Evolutionary conservation across 805 yeast genomes (phyloP), one percentile per base, ranked within the genome.

Genomic region (Clavispora fructus): DNA sequence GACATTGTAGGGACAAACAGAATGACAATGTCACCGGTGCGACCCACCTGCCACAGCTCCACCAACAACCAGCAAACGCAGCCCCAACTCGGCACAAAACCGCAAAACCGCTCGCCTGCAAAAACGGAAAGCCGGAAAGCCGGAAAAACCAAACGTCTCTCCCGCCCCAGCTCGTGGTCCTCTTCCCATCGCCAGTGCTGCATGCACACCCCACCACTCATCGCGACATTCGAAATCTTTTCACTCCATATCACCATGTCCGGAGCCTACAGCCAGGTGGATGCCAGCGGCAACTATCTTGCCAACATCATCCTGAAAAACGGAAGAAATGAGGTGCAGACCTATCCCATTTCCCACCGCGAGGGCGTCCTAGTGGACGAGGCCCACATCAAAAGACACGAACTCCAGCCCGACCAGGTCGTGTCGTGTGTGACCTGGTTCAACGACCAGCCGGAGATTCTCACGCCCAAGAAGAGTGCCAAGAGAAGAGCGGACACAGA

Each of bases 271-370:
- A 54, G 51, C 37, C 40, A 39, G 41, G 62, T 69, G 35, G 73
- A 69, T 45, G 47, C 58, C 30, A 49, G 61, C 9, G 65, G 67
- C 23, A 41, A 58, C 7, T 67, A 57, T 47, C 61, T 61, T 45
- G 75, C 78, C 40, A 65, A 67, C 41, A 55, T 69, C 14, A 63
- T 71, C 6, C 65, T 74, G 28, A 73, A 75, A 41, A 66, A 66
- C 14, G 77, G 78, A 33, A 62, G 74, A 45, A 73, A 67, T 43
- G 79, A 77, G 58, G 65, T 78, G 16, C 76, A 68, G 53, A 65
- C 77, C 45, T 71, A 52, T 54, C 71, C 55, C 35, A 57, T 58
- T 37, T 56, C 51, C 43, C 50, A 39, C 25, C 26, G 37, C 16
- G 23, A 23, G 11, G 35, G 44, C 37, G 23, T 28, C 12, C 30